Evolutionary conservation across 2,329 filamentous ascomycete species (phyloP).

Genomic region (Pseudogymnoascus sp.): DNA sequence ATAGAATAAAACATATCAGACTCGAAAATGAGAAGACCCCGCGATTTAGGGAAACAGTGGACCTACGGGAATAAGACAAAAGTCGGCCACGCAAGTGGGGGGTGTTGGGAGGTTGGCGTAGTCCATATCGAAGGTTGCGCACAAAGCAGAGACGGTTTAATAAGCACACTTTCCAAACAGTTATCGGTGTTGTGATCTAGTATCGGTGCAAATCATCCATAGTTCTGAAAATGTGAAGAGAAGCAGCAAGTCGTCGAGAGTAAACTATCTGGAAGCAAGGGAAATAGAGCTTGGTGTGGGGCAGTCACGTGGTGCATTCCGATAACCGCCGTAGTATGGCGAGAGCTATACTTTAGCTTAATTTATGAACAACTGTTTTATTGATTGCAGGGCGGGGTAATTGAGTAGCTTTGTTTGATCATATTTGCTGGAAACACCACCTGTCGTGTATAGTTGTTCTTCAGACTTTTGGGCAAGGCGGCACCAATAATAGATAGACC

Average conservation of each 20-base stretch:
- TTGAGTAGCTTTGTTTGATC: neutral
- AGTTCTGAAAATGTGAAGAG: neutral
- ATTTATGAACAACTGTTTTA: neutral
- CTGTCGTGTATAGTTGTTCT: neutral
- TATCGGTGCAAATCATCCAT: neutral
- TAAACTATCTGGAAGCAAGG: neutral
- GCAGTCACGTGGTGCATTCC: constrained; percentile 1
- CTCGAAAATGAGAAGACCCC: neutral
- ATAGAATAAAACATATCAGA: neutral
- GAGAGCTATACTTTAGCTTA: neutral
- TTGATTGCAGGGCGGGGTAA: neutral
- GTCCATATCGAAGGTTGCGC: constrained; percentile 15
- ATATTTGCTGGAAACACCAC: neutral
- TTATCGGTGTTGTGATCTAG: neutral
- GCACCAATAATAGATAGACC: neutral
- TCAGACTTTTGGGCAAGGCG: too few species aligned
- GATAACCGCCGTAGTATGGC: neutral
- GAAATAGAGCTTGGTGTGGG: neutral
- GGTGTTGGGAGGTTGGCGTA: constrained; percentile 55
- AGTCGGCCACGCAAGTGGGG: constrained; percentile 72
- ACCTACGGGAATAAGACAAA: constrained; percentile 76
- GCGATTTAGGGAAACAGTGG: neutral
- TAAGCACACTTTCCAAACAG: neutral
- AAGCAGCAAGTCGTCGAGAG: neutral
- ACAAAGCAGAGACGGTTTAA: neutral